Percentiles rank a stretch among this genome's conserved stretches.
Evolutionary conservation across 2,329 filamentous ascomycete species (phyloP).

Genomic region (Macrophomina tecta): DNA sequence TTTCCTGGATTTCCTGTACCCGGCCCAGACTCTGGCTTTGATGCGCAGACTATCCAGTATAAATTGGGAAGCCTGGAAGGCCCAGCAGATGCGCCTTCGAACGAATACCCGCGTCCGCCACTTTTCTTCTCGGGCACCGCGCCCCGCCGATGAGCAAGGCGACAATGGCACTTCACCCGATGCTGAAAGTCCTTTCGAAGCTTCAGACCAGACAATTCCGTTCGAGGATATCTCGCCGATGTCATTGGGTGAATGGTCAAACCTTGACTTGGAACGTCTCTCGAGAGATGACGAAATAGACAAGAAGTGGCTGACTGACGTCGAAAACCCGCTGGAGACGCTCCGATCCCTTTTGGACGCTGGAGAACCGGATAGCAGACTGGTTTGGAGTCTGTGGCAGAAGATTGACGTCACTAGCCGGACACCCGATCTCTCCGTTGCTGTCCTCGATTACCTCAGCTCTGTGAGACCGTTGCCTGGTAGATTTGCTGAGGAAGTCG

Average conservation of each 20-base stretch:
- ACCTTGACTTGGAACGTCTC: background rate
- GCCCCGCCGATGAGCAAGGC: background rate
- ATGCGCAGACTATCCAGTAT: constrained; percentile 39
- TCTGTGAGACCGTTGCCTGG: constrained; percentile 4
- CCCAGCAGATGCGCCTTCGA: background rate
- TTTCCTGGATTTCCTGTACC: constrained; percentile 57
- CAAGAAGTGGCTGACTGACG: background rate
- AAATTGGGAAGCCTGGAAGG: constrained; percentile 31
- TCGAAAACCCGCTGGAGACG: constrained; percentile 13
- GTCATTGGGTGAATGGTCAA: background rate
- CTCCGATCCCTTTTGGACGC: constrained; percentile 34
- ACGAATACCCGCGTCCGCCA: constrained; percentile 29
- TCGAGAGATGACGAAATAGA: background rate
- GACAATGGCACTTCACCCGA: background rate
- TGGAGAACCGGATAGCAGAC: constrained; percentile 30
- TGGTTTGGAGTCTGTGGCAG: constrained; percentile 34
- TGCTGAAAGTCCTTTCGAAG: background rate
- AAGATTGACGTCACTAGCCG: constrained; percentile 16
- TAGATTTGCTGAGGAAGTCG: background rate
- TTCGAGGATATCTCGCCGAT: constrained; percentile 8
- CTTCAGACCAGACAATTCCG: background rate
- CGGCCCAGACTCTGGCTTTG: constrained; percentile 51
- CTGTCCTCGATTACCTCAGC: constrained; percentile 42
- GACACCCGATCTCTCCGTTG: constrained; percentile 29
- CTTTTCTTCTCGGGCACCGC: constrained; percentile 35